Conservation (phyloP, 1,284 basidiomycete species). For the Phlebopus sp. region DNA sequence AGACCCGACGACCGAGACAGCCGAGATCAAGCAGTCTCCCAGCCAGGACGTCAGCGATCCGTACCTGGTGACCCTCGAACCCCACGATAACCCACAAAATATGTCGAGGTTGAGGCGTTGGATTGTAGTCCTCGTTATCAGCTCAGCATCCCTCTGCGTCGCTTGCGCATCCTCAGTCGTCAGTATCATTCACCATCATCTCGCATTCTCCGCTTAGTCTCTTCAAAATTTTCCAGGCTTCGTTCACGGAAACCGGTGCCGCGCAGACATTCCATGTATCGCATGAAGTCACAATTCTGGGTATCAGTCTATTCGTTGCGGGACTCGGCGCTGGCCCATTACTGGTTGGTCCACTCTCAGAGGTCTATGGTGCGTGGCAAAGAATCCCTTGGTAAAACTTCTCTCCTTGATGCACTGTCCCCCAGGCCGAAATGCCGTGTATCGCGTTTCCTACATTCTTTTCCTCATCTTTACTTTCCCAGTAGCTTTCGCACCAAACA, state of each 20-base stretch:
- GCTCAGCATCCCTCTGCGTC: slow-evolving; percentile 55
- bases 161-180: slow-evolving; percentile 74
- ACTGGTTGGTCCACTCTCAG: slow-evolving; percentile 47
- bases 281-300: slow-evolving; percentile 64
- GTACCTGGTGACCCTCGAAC: slow-evolving; percentile 38
- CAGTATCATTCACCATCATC: slow-evolving; percentile 23
- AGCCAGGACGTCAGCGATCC: slow-evolving; percentile 8
- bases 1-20: slow-evolving; percentile 11
- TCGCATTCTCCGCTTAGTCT: neutral
- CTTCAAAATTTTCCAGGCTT: slow-evolving; percentile 43
- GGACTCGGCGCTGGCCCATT: slow-evolving; percentile 50
- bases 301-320: slow-evolving; percentile 68
- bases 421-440: slow-evolving; percentile 56
- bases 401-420: slow-evolving; percentile 32
- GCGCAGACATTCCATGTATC: slow-evolving; percentile 58
- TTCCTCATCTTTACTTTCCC: slow-evolving; percentile 59
- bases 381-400: slow-evolving; percentile 19
- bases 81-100: slow-evolving; percentile 52
- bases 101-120: slow-evolving; percentile 51
- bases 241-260: slow-evolving; percentile 63
- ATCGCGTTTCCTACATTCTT: slow-evolving; percentile 47
- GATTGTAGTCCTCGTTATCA: slow-evolving; percentile 55
- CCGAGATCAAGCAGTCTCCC: neutral
- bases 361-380: slow-evolving; percentile 40
- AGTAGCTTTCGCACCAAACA: slow-evolving; percentile 64